These are phyloP conservation scores for Penicillium macrosclerotiorum DNA, from an alignment of 495 filamentous ascomycete species.

Conservation along the genomic window DNA sequence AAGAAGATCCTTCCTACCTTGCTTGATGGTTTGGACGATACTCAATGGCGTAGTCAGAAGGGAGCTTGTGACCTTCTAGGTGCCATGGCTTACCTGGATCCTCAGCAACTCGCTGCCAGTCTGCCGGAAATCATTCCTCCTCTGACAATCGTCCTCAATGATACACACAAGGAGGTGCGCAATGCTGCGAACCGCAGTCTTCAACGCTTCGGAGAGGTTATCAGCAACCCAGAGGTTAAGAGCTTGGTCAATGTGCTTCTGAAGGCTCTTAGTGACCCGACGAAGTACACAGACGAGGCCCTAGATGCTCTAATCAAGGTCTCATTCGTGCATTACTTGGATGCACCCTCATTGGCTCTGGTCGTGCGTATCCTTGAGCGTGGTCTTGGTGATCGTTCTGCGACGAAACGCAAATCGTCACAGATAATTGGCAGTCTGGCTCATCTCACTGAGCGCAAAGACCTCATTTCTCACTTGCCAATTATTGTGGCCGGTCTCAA, in stretches of 20 bases:
- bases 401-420: constrained; percentile 90
- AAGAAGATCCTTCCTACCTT: constrained; percentile 90
- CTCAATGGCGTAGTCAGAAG: constrained; percentile 97
- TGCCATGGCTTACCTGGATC: constrained; percentile 97
- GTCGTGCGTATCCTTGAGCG: constrained; percentile 94
- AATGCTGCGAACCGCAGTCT: constrained; percentile 88
- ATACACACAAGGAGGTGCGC: constrained; percentile 96
- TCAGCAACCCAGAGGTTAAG: constrained; percentile 96
- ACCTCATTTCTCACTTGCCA: constrained; percentile 85
- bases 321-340: constrained; percentile 92
- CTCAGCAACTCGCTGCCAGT: constrained; percentile 86
- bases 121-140: constrained; percentile 96
- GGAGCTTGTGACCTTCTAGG: constrained; percentile 94
- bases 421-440: constrained; percentile 97
- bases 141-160: constrained; percentile 87
- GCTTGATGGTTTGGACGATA: constrained; percentile 88
- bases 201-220: constrained; percentile 96
- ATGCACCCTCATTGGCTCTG: constrained; percentile 90
- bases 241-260: constrained; percentile 82
- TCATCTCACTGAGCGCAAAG: constrained; percentile 93
- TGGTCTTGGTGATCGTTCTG: constrained; percentile 83
- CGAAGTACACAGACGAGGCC: constrained; percentile 94
- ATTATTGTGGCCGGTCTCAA: constrained; percentile 90
- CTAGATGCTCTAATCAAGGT: constrained; percentile 93
- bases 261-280: constrained; percentile 95